A percentile compares a stretch with the other conserved stretches of the same genome.
Evolutionary conservation across 75 land plant species (phyloP).

Genomic region (Ceratopteris richardii): DNA sequence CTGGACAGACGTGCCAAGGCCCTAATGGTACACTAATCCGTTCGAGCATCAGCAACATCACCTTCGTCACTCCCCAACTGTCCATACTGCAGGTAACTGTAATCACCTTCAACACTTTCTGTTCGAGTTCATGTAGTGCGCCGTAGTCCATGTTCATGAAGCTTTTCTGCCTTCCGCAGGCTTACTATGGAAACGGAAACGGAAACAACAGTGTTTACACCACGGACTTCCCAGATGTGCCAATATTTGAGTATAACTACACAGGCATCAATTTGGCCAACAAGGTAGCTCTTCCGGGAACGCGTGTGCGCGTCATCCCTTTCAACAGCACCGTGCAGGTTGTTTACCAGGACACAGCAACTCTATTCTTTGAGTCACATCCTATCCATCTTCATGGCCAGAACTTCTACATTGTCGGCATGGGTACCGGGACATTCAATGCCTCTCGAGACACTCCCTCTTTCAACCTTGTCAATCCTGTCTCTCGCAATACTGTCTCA

Average conservation of each 20-base stretch:
- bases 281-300: conserved; percentile 43
- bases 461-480: conserved; percentile 68
- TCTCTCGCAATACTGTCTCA: conserved; percentile 56
- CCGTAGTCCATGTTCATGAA: no score
- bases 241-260: conserved; percentile 47
- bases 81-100: no score
- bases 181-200: conserved; percentile 2
- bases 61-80: conserved; percentile 33
- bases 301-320: conserved; percentile 38
- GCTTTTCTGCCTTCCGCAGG: conserved; percentile 40
- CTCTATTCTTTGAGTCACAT: conserved; percentile 52
- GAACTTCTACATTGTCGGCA: conserved; percentile 65
- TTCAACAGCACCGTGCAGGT: conserved; percentile 67
- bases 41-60: conserved; percentile 48
- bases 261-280: conserved; percentile 54
- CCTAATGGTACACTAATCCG: conserved; percentile 27
- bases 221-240: conserved; percentile 50
- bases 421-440: conserved; percentile 59
- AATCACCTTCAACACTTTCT: no score
- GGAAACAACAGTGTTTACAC: conserved; percentile 7
- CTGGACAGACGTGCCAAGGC: conserved; percentile 29
- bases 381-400: conserved; percentile 85
- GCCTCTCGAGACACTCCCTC: conserved; percentile 35
- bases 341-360: conserved; percentile 60
- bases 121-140: no score